Evolutionary conservation across 1,284 basidiomycete genomes (phyloP).

Genomic region (Tilletiopsis washingtonensis): DNA sequence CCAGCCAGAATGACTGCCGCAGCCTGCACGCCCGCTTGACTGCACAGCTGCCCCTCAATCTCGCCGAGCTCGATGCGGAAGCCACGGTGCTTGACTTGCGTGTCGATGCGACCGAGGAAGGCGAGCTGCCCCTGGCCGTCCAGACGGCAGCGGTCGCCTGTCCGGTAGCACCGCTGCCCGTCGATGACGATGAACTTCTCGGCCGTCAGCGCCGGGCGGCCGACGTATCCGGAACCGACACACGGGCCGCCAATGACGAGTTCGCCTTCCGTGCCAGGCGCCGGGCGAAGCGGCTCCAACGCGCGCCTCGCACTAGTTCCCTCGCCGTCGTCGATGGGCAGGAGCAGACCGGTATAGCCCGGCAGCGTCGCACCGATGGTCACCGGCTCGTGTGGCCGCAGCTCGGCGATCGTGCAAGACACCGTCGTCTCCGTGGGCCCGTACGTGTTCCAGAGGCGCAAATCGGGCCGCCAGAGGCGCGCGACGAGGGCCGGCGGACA

Average conservation of each 20-base stretch:
- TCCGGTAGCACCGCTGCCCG: conserved; percentile 39
- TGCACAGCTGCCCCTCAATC: conserved; percentile 12
- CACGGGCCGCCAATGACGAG: conserved; percentile 41
- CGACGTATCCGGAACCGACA: conserved; percentile 40
- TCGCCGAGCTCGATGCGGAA: conserved; percentile 46
- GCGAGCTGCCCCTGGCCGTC: conserved; percentile 26
- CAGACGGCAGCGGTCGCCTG: conserved; percentile 41
- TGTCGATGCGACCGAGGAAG: conserved; percentile 35
- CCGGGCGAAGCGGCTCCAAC: conserved; percentile 1
- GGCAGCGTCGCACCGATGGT: conserved; percentile 34
- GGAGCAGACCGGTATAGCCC: conserved; percentile 15
- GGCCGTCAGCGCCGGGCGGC: conserved; percentile 32
- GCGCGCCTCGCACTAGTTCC: too few relatives aligned
- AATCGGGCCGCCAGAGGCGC: neutral
- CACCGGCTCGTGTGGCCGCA: conserved; percentile 20
- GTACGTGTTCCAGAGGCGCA: conserved; percentile 39
- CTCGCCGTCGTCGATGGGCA: conserved; percentile 7
- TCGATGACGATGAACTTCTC: conserved; percentile 24
- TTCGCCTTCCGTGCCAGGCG: conserved; percentile 35
- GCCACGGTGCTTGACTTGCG: conserved; percentile 45
- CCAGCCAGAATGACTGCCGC: conserved; percentile 6
- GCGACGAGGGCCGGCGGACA: conserved; percentile 5
- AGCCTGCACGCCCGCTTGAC: conserved; percentile 4
- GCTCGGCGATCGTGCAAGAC: conserved; percentile 37
- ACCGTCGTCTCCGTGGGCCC: conserved; percentile 45